Evolutionary conservation across 257 asterid species (phyloP).

Genomic region (Solanum pinnatisectum): DNA sequence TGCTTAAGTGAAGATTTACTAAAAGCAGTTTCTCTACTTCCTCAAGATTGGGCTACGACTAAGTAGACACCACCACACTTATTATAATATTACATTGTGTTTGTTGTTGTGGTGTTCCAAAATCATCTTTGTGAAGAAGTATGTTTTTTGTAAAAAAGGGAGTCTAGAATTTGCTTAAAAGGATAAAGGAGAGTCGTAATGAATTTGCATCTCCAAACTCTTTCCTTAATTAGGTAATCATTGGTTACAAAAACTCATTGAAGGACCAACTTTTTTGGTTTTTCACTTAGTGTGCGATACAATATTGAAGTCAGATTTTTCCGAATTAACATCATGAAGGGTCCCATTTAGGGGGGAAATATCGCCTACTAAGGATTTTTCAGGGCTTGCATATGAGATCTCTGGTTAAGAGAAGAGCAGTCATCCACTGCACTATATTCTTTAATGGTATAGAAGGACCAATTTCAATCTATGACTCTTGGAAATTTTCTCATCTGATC

Average conservation of each 20-base stretch:
- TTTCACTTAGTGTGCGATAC: neutral
- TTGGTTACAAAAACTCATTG: neutral
- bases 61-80: neutral
- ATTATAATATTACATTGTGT: neutral
- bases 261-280: neutral
- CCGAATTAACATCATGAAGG: rapidly evolving
- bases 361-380: rapidly evolving
- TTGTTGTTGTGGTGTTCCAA: neutral
- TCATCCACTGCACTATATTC: rapidly evolving
- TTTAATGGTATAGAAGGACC: neutral
- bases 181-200: neutral
- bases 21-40: no score
- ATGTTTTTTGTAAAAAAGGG: neutral
- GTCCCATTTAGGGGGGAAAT: rapidly evolving
- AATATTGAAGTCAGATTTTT: no score
- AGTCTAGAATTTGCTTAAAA: neutral
- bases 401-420: no score
- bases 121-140: neutral
- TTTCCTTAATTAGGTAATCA: neutral
- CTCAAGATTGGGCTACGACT: no score
- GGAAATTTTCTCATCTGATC: neutral
- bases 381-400: neutral
- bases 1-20: neutral
- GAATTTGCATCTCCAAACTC: neutral
- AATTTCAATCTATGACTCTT: neutral